Evolutionary conservation across 139 green algal genomes (phyloP).

Genomic region (Nannochloris sp.): DNA sequence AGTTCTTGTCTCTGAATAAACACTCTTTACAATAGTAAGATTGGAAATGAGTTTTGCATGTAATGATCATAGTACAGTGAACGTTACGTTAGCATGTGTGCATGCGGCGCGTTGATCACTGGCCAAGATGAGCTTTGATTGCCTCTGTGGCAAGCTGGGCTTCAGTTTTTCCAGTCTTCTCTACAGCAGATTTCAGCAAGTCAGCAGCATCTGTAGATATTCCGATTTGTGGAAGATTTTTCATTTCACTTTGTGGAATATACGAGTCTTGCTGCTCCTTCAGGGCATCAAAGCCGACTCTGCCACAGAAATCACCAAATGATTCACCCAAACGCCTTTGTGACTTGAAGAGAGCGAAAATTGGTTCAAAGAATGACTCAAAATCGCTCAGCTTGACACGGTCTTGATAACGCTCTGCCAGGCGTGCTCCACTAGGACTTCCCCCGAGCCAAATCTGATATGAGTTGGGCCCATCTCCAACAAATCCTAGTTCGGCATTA

Average conservation of each 20-base stretch:
- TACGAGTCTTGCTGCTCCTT: slow-evolving; percentile 37
- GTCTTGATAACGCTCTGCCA: slow-evolving; percentile 74
- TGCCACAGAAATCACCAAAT: slow-evolving; percentile 84
- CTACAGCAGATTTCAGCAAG: slow-evolving; percentile 39
- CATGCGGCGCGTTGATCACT: not conserved
- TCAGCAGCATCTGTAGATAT: slow-evolving; percentile 13
- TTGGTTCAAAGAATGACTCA: slow-evolving; percentile 84
- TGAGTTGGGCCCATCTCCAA: slow-evolving; percentile 92
- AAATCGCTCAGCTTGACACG: slow-evolving; percentile 82
- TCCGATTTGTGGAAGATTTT: slow-evolving; percentile 25
- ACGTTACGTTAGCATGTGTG: not conserved
- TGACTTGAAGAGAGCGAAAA: slow-evolving; percentile 71
- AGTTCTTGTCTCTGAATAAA: not conserved
- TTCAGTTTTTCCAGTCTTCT: slow-evolving; percentile 14
- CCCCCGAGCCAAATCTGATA: slow-evolving; percentile 97
- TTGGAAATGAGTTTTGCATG: too few relatives aligned
- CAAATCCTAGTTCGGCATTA: slow-evolving; percentile 97
- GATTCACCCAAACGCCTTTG: slow-evolving; percentile 44
- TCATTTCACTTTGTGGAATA: slow-evolving; percentile 13
- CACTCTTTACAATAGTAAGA: not conserved
- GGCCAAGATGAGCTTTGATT: slow-evolving; percentile 9
- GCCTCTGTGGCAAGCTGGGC: slow-evolving; percentile 21
- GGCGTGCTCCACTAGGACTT: slow-evolving; percentile 64
- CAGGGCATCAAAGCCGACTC: slow-evolving; percentile 54
- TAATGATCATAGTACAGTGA: too few relatives aligned